Evolutionary conservation across 1,139 yeast genomes (phyloP).

Genomic region (Suhomyces kunorum): DNA sequence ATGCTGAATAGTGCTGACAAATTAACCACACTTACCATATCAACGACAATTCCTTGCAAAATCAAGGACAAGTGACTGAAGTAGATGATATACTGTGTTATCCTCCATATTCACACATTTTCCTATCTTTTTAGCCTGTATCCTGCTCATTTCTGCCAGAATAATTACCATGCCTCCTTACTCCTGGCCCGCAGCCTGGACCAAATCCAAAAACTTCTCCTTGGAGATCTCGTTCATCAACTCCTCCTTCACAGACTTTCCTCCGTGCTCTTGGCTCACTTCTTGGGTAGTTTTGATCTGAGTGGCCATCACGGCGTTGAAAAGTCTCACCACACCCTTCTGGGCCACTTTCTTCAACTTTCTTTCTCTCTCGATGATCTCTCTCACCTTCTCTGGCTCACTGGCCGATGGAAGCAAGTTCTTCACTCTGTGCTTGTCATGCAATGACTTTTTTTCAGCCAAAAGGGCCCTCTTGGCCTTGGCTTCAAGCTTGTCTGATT

Average conservation of each 20-base stretch:
- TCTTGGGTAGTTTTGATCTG: slow-evolving; percentile 62
- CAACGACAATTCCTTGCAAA: no score
- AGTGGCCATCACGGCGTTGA: slow-evolving; percentile 86
- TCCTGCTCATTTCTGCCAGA: no score
- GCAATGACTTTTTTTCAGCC: slow-evolving; percentile 67
- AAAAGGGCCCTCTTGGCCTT: slow-evolving; percentile 75
- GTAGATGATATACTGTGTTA: no score
- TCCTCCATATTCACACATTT: no score
- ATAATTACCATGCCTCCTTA: no score
- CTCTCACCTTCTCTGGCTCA: slow-evolving; percentile 54
- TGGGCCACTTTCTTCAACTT: slow-evolving; percentile 82
- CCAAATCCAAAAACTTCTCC: slow-evolving; percentile 85
- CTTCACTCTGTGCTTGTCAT: slow-evolving; percentile 68
- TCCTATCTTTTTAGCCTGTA: no score
- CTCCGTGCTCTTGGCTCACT: slow-evolving; percentile 36
- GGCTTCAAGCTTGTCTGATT: slow-evolving; percentile 76
- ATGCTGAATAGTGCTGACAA: no score
- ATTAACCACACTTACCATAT: no score
- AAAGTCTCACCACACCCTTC: slow-evolving; percentile 87
- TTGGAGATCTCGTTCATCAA: slow-evolving; percentile 79
- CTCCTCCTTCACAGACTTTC: slow-evolving; percentile 55
- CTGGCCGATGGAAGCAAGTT: slow-evolving; percentile 65
- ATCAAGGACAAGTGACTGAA: no score
- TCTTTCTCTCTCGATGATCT: slow-evolving; percentile 67
- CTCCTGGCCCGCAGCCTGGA: slow-evolving; percentile 71